phyloP scores from a whole-genome alignment of 1,139 yeast species.

The Suhomyces wounanorum region DNA sequence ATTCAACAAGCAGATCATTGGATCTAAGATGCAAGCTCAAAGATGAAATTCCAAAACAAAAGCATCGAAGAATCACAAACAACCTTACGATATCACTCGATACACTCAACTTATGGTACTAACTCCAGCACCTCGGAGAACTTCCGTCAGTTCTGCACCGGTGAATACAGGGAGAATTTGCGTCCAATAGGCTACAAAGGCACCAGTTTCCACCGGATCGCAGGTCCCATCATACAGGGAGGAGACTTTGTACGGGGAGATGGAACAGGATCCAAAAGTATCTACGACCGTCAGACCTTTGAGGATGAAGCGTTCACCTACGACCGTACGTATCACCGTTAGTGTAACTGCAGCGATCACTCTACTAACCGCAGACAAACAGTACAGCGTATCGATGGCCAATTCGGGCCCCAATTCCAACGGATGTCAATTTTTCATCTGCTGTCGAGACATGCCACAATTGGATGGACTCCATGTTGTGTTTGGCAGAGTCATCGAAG shows the following conservation, averaged over 20 bases:
- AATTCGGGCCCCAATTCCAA: slow-evolving; percentile 45
- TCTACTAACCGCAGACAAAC: slow-evolving; percentile 7
- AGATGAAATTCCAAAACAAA: too few relatives aligned
- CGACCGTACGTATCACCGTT: slow-evolving; percentile 20
- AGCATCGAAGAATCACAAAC: background rate
- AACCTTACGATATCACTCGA: background rate
- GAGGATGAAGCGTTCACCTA: slow-evolving; percentile 37
- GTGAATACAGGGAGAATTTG: slow-evolving; percentile 43
- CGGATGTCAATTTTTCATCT: slow-evolving; percentile 42
- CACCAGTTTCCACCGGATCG: slow-evolving; percentile 23
- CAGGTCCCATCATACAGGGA: slow-evolving; percentile 36
- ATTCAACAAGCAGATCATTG: too few relatives aligned
- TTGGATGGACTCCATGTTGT: slow-evolving; percentile 40
- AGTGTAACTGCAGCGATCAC: slow-evolving; percentile 2
- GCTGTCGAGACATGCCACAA: slow-evolving; percentile 27
- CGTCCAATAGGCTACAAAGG: slow-evolving; percentile 34
- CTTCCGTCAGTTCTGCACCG: slow-evolving; percentile 58
- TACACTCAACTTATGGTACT: slow-evolving; percentile 10
- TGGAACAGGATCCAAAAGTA: slow-evolving; percentile 46
- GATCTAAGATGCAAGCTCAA: background rate
- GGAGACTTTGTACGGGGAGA: slow-evolving; percentile 45
- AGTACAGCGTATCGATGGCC: slow-evolving; percentile 42
- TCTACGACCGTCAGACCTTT: slow-evolving; percentile 32
- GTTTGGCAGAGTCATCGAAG: slow-evolving; percentile 38
- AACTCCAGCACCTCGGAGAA: slow-evolving; percentile 48